Percentiles rank a stretch among this genome's conserved stretches.
Conservation (phyloP, 148 eudicot genomes). For the Cornus florida region DNA sequence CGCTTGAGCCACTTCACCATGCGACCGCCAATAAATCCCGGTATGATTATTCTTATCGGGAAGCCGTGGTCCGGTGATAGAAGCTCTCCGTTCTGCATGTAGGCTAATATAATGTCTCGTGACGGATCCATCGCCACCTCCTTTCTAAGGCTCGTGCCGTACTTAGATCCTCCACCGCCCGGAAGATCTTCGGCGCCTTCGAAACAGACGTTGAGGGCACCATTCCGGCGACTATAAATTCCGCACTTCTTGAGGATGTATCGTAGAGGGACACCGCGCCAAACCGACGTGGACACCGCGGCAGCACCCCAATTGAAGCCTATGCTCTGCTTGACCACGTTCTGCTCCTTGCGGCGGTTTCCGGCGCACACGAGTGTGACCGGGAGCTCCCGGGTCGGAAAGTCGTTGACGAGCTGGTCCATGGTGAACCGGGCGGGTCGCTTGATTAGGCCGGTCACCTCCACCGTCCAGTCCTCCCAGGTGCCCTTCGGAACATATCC, state of each 20-base stretch:
- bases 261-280: conserved; percentile 77
- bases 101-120: conserved; percentile 74
- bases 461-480: conserved; percentile 83
- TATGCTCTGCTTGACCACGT: conserved; percentile 69
- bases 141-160: conserved; percentile 70
- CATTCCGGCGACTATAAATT: conserved; percentile 42
- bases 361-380: conserved; percentile 86
- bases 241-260: conserved; percentile 67
- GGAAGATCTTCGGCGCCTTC: conserved; percentile 94
- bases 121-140: conserved; percentile 79
- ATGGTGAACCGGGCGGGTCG: conserved; percentile 59
- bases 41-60: conserved; percentile 76
- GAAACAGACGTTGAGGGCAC: conserved; percentile 78
- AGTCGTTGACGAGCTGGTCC: conserved; percentile 62
- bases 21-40: conserved; percentile 85
- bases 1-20: conserved; percentile 94
- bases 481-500: conserved; percentile 69
- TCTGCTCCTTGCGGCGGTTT: conserved; percentile 88
- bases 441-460: conserved; percentile 70
- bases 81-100: conserved; percentile 79
- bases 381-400: conserved; percentile 63
- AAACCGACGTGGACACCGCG: conserved; percentile 71
- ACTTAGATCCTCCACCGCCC: conserved; percentile 93
- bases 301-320: conserved; percentile 99
- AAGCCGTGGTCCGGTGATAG: conserved; percentile 80